phyloP scores from a whole-genome alignment of 2,329 filamentous ascomycete genomes.

The Pyrenophora teres region DNA sequence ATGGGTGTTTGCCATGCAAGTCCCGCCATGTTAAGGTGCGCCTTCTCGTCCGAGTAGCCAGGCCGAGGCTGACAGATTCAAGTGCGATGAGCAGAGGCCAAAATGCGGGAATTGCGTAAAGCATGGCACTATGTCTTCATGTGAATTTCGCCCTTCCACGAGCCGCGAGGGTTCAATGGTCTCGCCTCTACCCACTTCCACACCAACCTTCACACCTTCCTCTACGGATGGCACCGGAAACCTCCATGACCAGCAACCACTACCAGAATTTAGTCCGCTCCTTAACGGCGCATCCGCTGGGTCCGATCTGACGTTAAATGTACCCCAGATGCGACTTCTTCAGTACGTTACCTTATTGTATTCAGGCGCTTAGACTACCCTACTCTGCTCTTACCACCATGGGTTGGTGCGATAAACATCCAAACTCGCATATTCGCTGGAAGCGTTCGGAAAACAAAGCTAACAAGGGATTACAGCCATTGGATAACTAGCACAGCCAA shows the following conservation, averaged over 20 bases:
- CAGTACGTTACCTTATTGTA: constrained; percentile 19
- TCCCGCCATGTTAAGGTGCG: constrained; percentile 37
- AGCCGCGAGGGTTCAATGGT: constrained; percentile 21
- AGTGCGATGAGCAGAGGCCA: constrained; percentile 42
- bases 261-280: not conserved
- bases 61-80: constrained; percentile 12
- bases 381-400: not conserved
- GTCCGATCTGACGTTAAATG: constrained; percentile 17
- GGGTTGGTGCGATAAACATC: not conserved
- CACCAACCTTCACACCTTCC: constrained; percentile 18
- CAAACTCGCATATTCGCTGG: not conserved
- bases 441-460: not conserved
- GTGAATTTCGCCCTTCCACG: constrained; percentile 31
- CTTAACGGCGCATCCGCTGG: constrained; percentile 1
- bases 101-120: constrained; percentile 40
- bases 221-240: constrained; percentile 18
- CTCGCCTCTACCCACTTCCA: constrained; percentile 20
- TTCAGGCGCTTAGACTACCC: not conserved
- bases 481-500: constrained; percentile 36
- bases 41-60: not conserved
- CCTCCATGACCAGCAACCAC: constrained; percentile 7
- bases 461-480: constrained; percentile 17
- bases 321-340: constrained; percentile 35
- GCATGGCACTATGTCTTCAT: constrained; percentile 31
- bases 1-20: constrained; percentile 39